These are phyloP conservation scores for Kernera saxatilis DNA, from an alignment of 345 rosid species.

Conservation along the genomic window DNA sequence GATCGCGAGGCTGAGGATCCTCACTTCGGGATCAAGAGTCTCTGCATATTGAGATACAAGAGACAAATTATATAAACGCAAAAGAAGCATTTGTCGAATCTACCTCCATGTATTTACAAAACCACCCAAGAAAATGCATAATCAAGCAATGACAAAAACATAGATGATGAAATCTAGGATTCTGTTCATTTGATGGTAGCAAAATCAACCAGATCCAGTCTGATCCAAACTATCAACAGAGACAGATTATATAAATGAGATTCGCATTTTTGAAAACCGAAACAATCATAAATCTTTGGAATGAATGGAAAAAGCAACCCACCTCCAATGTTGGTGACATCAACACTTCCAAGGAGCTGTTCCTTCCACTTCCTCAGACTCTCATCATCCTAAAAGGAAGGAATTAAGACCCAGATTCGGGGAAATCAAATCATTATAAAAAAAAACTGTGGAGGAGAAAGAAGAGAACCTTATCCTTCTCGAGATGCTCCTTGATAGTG, in stretches of 20 bases:
- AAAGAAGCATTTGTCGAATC: background rate
- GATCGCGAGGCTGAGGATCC: conserved; percentile 53
- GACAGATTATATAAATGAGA: background rate
- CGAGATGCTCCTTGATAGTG: conserved; percentile 68
- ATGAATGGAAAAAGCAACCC: background rate
- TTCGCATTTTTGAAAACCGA: background rate
- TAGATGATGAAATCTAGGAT: background rate
- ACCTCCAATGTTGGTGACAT: conserved; percentile 71
- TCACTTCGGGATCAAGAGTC: conserved; percentile 76
- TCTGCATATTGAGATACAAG: conserved; percentile 36
- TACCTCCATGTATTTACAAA: background rate
- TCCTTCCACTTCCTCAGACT: conserved; percentile 83
- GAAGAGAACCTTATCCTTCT: conserved; percentile 55
- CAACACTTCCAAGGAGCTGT: conserved; percentile 74
- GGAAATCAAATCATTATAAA: background rate
- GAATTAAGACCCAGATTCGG: background rate
- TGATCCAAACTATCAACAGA: background rate
- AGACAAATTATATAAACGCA: background rate
- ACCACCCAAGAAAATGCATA: background rate
- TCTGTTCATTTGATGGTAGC: background rate
- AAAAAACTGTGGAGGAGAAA: background rate
- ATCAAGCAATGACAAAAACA: background rate
- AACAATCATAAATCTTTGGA: background rate
- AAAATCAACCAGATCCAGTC: background rate
- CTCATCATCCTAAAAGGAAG: conserved; percentile 57